phyloP scores from a whole-genome alignment of 768 basidiomycete genomes.

The Cubamyces sp. region DNA sequence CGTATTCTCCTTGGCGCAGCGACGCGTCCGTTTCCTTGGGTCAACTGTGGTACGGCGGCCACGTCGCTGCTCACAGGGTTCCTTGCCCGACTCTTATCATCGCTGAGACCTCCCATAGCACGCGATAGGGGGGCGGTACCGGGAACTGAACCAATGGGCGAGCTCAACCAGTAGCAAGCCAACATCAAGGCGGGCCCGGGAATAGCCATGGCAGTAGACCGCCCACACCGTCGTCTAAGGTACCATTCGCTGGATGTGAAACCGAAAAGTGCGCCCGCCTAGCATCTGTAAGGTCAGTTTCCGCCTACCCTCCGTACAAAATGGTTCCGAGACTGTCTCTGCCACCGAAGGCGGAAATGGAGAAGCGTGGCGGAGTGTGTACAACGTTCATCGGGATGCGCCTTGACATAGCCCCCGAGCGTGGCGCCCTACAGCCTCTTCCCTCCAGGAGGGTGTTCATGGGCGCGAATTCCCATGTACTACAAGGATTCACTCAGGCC shows the following conservation, averaged over 20 bases:
- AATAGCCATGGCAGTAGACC: constrained; percentile 2
- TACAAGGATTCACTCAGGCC: background rate
- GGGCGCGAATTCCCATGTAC: constrained; percentile 1
- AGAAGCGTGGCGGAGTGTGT: background rate
- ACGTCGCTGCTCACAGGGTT: background rate
- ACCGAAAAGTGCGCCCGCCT: background rate
- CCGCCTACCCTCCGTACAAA: background rate
- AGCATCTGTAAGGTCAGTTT: too few species aligned
- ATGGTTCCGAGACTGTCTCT: background rate
- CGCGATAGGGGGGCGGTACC: constrained; percentile 3
- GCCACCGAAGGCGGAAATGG: constrained; percentile 9
- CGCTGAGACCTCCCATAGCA: constrained; percentile 4
- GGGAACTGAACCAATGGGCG: constrained; percentile 4
- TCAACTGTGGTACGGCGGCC: background rate
- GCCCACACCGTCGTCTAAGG: constrained; percentile 1
- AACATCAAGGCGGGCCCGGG: constrained; percentile 3
- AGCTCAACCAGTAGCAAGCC: constrained; percentile 2
- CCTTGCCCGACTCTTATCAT: constrained; percentile 5
- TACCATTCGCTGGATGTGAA: background rate
- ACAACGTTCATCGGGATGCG: background rate
- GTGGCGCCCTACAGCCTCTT: constrained; percentile 13
- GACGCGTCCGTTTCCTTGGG: background rate
- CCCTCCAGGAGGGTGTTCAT: background rate
- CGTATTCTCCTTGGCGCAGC: background rate
- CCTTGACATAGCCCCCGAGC: background rate